These are phyloP conservation scores for Scutellaria galericulata DNA, from an alignment of 257 asterid species.

Conservation along the genomic window DNA sequence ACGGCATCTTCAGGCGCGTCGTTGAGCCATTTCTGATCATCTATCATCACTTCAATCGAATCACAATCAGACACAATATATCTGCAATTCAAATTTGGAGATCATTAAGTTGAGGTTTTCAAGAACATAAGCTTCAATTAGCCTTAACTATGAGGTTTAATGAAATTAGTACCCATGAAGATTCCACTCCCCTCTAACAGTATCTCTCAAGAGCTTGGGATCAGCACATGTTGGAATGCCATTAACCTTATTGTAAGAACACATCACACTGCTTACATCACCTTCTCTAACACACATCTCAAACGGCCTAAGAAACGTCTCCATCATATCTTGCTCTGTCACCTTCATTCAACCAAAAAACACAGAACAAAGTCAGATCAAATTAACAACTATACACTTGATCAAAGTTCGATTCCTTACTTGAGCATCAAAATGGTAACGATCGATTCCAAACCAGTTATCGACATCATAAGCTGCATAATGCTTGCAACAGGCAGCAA, in stretches of 20 bases:
- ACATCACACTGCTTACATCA: slow-evolving; percentile 51
- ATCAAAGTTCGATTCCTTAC: no score
- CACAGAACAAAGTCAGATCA: no score
- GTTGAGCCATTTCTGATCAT: slow-evolving; percentile 42
- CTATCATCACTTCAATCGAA: slow-evolving; percentile 44
- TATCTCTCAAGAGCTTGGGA: slow-evolving; percentile 37
- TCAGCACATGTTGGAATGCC: slow-evolving; percentile 64
- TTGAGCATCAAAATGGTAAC: slow-evolving; percentile 40
- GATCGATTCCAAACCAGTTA: slow-evolving; percentile 46
- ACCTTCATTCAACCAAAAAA: slow-evolving; percentile 17
- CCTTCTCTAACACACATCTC: slow-evolving; percentile 54
- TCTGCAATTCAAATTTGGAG: slow-evolving; percentile 21
- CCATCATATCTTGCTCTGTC: slow-evolving; percentile 52
- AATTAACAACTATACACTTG: no score
- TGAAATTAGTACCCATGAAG: slow-evolving; percentile 45
- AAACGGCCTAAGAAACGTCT: slow-evolving; percentile 54
- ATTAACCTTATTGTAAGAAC: slow-evolving; percentile 54
- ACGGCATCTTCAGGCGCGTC: slow-evolving; percentile 49
- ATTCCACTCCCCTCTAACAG: slow-evolving; percentile 50
- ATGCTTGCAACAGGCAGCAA: slow-evolving; percentile 58
- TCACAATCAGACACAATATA: slow-evolving; percentile 61
- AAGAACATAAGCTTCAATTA: no score
- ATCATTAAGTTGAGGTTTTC: not conserved
- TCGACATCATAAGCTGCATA: slow-evolving; percentile 60
- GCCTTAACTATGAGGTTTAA: no score